Conservation (phyloP, 495 filamentous ascomycete genomes). For the Penicillium diatomitis region DNA sequence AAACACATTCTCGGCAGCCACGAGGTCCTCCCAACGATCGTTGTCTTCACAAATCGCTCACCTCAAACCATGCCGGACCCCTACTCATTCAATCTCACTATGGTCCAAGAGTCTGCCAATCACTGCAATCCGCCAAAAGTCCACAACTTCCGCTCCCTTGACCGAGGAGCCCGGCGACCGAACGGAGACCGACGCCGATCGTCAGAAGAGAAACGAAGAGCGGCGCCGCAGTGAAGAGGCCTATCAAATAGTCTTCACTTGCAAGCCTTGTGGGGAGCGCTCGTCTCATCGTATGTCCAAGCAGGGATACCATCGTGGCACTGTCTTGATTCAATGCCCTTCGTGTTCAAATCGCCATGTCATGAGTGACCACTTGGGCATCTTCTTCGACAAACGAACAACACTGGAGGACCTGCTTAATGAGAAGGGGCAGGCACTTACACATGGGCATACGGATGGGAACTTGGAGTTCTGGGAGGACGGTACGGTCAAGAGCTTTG, state of each 20-base stretch:
- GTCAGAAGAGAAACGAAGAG: slow-evolving; percentile 20
- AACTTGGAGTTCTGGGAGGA: slow-evolving; percentile 66
- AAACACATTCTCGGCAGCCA: slow-evolving; percentile 2
- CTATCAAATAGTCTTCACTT: slow-evolving; percentile 86
- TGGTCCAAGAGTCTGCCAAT: slow-evolving; percentile 1
- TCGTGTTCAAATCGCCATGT: slow-evolving; percentile 76
- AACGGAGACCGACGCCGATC: slow-evolving; percentile 20
- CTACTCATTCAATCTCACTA: neutral
- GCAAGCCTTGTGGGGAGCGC: slow-evolving; percentile 69
- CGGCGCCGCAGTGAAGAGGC: slow-evolving; percentile 49
- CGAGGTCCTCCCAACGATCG: slow-evolving; percentile 8
- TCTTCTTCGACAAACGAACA: slow-evolving; percentile 34
- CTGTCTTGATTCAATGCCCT: slow-evolving; percentile 80
- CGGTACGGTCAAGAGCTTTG: slow-evolving; percentile 30
- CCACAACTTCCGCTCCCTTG: slow-evolving; percentile 20
- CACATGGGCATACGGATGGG: slow-evolving; percentile 34
- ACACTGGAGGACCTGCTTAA: slow-evolving; percentile 30
- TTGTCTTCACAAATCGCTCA: slow-evolving; percentile 8
- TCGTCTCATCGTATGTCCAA: slow-evolving; percentile 75
- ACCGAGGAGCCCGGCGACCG: slow-evolving; percentile 17
- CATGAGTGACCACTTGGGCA: slow-evolving; percentile 76
- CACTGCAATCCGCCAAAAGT: slow-evolving; percentile 20
- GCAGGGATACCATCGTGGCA: slow-evolving; percentile 86
- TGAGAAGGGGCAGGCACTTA: slow-evolving; percentile 23
- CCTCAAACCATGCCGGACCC: neutral